A percentile compares a stretch with the other conserved stretches of the same genome.
phyloP scores from a whole-genome alignment of 352 stramenopile species.

The Paralagenidium karlingii region DNA sequence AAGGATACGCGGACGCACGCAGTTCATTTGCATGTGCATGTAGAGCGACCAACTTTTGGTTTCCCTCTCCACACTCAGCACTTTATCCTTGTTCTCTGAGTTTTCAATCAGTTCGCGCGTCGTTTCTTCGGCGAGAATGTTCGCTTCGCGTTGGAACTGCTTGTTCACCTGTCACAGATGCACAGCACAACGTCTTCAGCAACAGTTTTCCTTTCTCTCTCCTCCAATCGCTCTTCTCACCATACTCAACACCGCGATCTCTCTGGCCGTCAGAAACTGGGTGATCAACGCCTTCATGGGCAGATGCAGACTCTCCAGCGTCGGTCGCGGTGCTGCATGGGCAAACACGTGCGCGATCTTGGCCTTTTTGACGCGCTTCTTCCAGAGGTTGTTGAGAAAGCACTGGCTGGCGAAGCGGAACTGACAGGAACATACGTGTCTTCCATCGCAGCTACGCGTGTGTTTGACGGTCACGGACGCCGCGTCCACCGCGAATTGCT shows the following conservation, averaged over 20 bases:
- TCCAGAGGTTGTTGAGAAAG: conserved; percentile 47
- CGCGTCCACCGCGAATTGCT: too few relatives aligned
- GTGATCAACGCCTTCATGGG: conserved; percentile 33
- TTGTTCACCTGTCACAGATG: conserved; percentile 25
- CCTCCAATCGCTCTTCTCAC: conserved; percentile 11
- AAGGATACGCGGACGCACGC: conserved; percentile 22
- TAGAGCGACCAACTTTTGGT: conserved; percentile 34
- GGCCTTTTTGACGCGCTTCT: conserved; percentile 30
- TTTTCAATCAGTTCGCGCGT: conserved; percentile 20
- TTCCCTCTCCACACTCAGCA: conserved; percentile 35
- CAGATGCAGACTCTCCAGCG: conserved; percentile 28
- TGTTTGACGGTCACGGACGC: conserved; percentile 17
- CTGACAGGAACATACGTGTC: conserved; percentile 50
- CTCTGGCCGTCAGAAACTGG: conserved; percentile 20
- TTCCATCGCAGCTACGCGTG: conserved; percentile 50
- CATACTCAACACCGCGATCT: conserved; percentile 43
- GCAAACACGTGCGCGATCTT: background rate
- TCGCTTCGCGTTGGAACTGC: conserved; percentile 23
- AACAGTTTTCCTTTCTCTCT: too few relatives aligned
- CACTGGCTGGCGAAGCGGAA: conserved; percentile 49
- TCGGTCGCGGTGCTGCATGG: background rate
- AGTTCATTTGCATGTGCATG: conserved; percentile 59
- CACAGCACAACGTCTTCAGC: conserved; percentile 4
- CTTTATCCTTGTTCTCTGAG: conserved; percentile 7
- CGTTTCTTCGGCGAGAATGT: conserved; percentile 30